Evolutionary conservation across 2,329 filamentous ascomycete genomes (phyloP).

Genomic region (Aspergillus aculeatinus): DNA sequence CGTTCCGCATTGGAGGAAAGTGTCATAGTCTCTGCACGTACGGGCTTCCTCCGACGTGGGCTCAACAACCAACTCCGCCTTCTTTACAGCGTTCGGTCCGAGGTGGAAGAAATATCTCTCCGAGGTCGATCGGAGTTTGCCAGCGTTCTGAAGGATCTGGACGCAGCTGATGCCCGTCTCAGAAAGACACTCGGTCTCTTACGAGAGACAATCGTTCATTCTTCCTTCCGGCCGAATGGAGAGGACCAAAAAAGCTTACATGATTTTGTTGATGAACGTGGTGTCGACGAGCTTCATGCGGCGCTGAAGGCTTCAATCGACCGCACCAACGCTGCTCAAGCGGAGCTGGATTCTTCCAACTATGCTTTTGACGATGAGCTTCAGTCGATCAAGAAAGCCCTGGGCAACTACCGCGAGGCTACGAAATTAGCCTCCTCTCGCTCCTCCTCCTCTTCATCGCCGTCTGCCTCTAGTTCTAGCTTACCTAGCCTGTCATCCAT

Average conservation of each 20-base stretch:
- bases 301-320: slow-evolving; percentile 61
- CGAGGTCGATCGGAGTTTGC: slow-evolving; percentile 46
- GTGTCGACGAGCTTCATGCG: slow-evolving; percentile 58
- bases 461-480: slow-evolving; percentile 33
- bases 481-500: slow-evolving; percentile 44
- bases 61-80: slow-evolving; percentile 53
- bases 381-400: slow-evolving; percentile 60
- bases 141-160: slow-evolving; percentile 55
- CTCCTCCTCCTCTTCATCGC: slow-evolving; percentile 35
- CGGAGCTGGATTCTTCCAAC: slow-evolving; percentile 53
- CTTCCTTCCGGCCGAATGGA: slow-evolving; percentile 52
- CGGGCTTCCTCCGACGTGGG: slow-evolving; percentile 64
- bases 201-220: slow-evolving; percentile 58
- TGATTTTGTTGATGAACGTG: slow-evolving; percentile 66
- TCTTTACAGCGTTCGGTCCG: slow-evolving; percentile 44
- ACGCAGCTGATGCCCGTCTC: slow-evolving; percentile 59
- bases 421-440: slow-evolving; percentile 42
- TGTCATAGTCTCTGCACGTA: slow-evolving; percentile 68
- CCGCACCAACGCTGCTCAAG: slow-evolving; percentile 60
- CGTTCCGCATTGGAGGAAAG: slow-evolving; percentile 75
- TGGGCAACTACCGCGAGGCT: slow-evolving; percentile 45
- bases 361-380: slow-evolving; percentile 73
- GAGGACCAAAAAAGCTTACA: slow-evolving; percentile 57
- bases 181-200: slow-evolving; percentile 56
- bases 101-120: slow-evolving; percentile 45